Base-by-base conservation (phyloP, 148 eudicot species). In the Amaranthus palmeri region DNA sequence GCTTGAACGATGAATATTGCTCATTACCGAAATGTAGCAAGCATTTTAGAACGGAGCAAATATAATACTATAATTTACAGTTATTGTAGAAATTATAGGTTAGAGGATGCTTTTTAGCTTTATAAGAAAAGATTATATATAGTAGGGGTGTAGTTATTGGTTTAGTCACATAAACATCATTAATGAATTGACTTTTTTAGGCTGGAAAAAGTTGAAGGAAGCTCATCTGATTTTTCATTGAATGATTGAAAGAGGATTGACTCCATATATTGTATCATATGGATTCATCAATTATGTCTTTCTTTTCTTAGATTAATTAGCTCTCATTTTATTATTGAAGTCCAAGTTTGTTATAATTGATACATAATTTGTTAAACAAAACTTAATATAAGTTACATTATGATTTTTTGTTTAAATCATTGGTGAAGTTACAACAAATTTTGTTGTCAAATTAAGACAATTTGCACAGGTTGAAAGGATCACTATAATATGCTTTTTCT, bases 181-280 rank as follows among this genome's bases (percentile, higher is more conserved):
- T 95, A 85, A 80, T 95, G 62, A 91, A 88, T 68, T 97, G 98
- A 41, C 82, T 89, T 14, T 91, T 97, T 83, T 88, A 85, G 80
- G 82, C 78, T 44, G 93, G 97, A 18, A 25, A 25, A 89, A 76
- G 73, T 79, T 85, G 67, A 88, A 74, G 60, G 93, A 88, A 76
- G 93, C 90, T 73, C 91, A 82, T 75, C 78, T 79, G 78, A 72
- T 95, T 14, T 91, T 95, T 25, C 76, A 68, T 67, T 76, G 81
- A 61, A 86, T 89, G 91, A 70, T 85, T 76, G 84, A 86, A 63
- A 82, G 90, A 76, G 97, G 96, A 74, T 63, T 89, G 72, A 75
- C 64, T 76, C 96, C 93, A 4, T 97, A 91, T 72, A 56, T 83
- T 54, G 74, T 87, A n/a, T 73, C 87, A 0, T 93, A 90, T 77